Conservation (phyloP, 2,329 filamentous ascomycete genomes). For the Salinomyces thailandicus region DNA sequence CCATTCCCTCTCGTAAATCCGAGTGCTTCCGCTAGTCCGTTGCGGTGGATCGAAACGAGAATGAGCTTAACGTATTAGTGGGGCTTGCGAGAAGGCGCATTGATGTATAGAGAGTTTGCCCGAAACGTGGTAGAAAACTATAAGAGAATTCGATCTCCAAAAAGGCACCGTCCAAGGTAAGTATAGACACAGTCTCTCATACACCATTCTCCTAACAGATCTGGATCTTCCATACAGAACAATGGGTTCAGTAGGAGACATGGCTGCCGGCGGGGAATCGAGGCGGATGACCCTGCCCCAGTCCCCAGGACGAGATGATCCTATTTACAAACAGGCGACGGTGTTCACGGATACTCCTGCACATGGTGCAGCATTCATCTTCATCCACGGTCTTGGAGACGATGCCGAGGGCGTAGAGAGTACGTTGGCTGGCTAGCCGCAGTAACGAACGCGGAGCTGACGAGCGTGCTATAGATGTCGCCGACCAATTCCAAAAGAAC, state of each 20-base stretch:
- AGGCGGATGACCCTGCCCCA: conserved; percentile 24
- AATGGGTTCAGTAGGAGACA: not conserved
- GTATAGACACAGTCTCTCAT: too few relatives aligned
- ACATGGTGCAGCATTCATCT: conserved; percentile 35
- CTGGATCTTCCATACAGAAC: not conserved
- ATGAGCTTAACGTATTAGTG: not conserved
- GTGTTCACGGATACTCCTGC: conserved; percentile 25
- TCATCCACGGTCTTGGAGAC: conserved; percentile 35
- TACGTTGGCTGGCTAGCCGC: conserved; percentile 12
- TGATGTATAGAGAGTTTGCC: not conserved
- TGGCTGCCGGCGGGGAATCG: conserved; percentile 4
- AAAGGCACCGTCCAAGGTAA: too few relatives aligned
- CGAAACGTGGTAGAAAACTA: too few relatives aligned
- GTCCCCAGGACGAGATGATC: conserved; percentile 19
- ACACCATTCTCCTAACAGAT: too few relatives aligned
- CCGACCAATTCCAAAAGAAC: conserved; percentile 35
- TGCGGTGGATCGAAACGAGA: not conserved
- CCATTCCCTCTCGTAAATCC: not conserved
- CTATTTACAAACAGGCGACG: conserved; percentile 29
- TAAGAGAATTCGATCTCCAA: too few relatives aligned
- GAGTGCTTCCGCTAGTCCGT: conserved; percentile 7
- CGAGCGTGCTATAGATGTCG: conserved; percentile 14
- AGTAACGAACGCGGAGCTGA: not conserved
- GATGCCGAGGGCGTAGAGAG: conserved; percentile 35
- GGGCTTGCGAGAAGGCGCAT: conserved; percentile 1